Base-by-base conservation (phyloP, 768 basidiomycete genomes). In the Rhodocollybia butyracea region DNA sequence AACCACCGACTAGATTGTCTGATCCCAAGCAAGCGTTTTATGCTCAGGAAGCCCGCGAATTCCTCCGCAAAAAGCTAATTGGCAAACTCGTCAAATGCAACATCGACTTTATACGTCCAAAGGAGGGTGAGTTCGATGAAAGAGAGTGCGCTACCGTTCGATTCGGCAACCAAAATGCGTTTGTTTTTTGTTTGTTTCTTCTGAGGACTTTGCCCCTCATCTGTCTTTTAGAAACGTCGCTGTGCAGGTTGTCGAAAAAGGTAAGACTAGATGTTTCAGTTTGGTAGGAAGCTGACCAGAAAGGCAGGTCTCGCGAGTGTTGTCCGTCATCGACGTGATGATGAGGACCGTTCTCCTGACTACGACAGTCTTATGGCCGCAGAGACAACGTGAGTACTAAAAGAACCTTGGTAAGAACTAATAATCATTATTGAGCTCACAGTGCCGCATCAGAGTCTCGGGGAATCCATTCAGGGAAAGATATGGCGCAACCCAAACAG, bases 281-380 rank as follows among this genome's bases (percentile, higher is more conserved):
- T 32, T 42, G 2, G n/a, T 13, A 26, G 4, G 5, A 31, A 11
- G 15, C 39, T 53, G 26, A 53, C 24, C 22, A n/a, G 26, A n/a
- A 3, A 29, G 13, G 7, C 12, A 53, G 53, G 53, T 10, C 73
- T 96, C 29, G 92, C 93, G 3, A 89, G 85, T 54, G 88, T 90
- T 10, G 85, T 98, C 26, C 86, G 96, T 43, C 96, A 99, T 71
- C 89, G 86, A 65, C 85, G 92, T 21, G 95, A 96, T 61, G 96
- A 98, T 65, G 96, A 98, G 69, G 91, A 95, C 63, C 83, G 95
- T 45, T 95, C 95, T n/a, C 80, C 88, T 5, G 96, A 98, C 66
- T 93, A 94, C 60, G 97, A 99, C 73, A 94, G 93, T 73, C 76
- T 98, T 41, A 94, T 98, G 81, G 85, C 87, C 27, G 97, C 94